phyloP scores from a whole-genome alignment of 805 yeast genomes.

The Yarrowia bubula region DNA sequence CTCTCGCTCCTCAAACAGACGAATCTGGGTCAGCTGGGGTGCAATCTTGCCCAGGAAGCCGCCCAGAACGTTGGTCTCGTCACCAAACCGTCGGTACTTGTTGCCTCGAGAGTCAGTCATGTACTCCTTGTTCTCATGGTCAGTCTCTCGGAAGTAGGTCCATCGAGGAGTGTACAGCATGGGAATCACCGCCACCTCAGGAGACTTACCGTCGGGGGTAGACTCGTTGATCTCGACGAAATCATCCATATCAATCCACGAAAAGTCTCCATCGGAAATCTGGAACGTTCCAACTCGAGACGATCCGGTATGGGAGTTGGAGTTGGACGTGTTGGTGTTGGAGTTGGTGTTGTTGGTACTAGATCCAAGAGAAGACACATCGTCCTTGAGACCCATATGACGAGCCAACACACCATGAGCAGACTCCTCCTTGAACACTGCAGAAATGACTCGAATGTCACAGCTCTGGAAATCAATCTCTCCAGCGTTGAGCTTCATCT shows the following conservation, averaged over 20 bases:
- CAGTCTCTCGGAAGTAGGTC: constrained; percentile 64
- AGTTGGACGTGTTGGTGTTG: constrained; percentile 28
- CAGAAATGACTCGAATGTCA: constrained; percentile 65
- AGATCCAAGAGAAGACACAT: constrained; percentile 29
- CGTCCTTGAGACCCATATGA: constrained; percentile 28
- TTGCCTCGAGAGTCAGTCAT: constrained; percentile 31
- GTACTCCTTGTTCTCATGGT: constrained; percentile 42
- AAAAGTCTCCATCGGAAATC: constrained; percentile 39
- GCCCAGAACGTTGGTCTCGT: constrained; percentile 53
- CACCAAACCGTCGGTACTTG: constrained; percentile 48
- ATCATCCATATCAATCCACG: constrained; percentile 77
- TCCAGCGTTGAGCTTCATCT: constrained; percentile 60
- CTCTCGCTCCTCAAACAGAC: constrained; percentile 35
- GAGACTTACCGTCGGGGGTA: constrained; percentile 31
- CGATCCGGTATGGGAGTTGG: not conserved
- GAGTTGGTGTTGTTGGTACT: constrained; percentile 30
- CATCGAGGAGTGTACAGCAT: constrained; percentile 67
- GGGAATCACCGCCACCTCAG: constrained; percentile 54
- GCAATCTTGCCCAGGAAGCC: constrained; percentile 48
- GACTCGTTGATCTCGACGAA: constrained; percentile 61
- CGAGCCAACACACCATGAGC: constrained; percentile 45
- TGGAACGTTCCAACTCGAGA: constrained; percentile 34
- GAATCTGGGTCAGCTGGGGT: constrained; percentile 36
- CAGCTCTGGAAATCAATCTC: constrained; percentile 67
- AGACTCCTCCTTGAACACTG: constrained; percentile 59